Evolutionary conservation across 495 filamentous ascomycete species (phyloP).

Genomic region (Letharia lupina): DNA sequence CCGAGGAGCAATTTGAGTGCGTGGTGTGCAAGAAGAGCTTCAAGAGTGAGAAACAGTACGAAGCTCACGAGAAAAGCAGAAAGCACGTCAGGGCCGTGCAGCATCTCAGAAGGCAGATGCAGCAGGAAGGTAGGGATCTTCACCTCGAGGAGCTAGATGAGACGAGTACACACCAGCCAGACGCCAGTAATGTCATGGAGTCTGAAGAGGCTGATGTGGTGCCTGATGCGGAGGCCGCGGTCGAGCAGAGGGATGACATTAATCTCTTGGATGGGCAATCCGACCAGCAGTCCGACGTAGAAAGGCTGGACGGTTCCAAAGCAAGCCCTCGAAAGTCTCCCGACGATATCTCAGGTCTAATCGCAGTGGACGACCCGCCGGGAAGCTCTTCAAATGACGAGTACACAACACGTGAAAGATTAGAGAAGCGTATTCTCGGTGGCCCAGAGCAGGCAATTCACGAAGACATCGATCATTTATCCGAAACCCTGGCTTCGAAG

Average conservation of each 20-base stretch:
- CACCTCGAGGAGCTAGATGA: constrained; percentile 36
- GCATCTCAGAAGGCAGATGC: constrained; percentile 74
- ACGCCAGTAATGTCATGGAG: not conserved
- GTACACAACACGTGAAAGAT: constrained; percentile 40
- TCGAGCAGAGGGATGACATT: not conserved
- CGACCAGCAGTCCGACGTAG: not conserved
- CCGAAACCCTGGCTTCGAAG: constrained; percentile 26
- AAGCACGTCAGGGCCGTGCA: constrained; percentile 84
- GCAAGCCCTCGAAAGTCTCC: not conserved
- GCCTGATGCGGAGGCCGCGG: not conserved
- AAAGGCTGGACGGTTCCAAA: not conserved
- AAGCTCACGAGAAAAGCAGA: constrained; percentile 93
- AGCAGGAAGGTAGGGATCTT: constrained; percentile 56
- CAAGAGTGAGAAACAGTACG: constrained; percentile 85
- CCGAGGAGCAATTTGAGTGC: constrained; percentile 67
- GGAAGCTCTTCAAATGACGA: constrained; percentile 31
- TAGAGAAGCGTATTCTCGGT: constrained; percentile 31
- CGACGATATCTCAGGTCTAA: not conserved
- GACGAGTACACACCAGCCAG: not conserved
- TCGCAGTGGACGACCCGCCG: not conserved
- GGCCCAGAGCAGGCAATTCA: not conserved
- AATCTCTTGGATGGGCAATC: not conserved
- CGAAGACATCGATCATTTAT: constrained; percentile 12
- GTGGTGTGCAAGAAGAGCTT: constrained; percentile 87
- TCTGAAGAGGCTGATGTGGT: not conserved